Conservation (phyloP, 345 rosid species). For the Corchorus olitorius region DNA sequence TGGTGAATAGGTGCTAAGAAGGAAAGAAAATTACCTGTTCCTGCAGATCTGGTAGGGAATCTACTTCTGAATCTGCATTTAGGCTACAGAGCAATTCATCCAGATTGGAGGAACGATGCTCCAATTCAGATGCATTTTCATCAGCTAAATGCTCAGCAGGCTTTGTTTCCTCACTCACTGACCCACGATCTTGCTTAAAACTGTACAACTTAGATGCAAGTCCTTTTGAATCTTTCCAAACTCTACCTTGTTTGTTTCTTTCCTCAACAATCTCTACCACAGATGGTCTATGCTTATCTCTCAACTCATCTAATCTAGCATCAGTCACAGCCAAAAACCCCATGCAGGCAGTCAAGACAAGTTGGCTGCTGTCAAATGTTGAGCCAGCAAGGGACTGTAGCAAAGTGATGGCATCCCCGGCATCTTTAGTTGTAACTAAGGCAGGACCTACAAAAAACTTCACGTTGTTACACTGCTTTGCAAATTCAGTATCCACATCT, state of each 20-base stretch:
- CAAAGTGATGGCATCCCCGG: conserved; percentile 89
- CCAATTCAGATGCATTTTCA: conserved; percentile 29
- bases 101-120: conserved; percentile 33
- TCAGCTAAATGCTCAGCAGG: conserved; percentile 33
- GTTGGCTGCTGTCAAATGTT: conserved; percentile 97
- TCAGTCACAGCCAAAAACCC: conserved; percentile 78
- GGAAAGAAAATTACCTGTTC: conserved; percentile 60
- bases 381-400: conserved; percentile 88
- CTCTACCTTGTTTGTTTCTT: conserved; percentile 56
- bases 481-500: conserved; percentile 18
- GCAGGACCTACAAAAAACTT: conserved; percentile 69
- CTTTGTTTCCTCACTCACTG: conserved; percentile 42
- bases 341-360: conserved; percentile 88
- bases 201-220: conserved; percentile 81
- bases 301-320: conserved; percentile 67
- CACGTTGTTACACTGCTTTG: conserved; percentile 15
- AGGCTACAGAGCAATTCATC: conserved; percentile 46
- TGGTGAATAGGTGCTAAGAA: conserved; percentile 7
- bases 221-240: conserved; percentile 85
- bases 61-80: conserved; percentile 46
- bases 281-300: conserved; percentile 75
- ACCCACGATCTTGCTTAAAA: conserved; percentile 68
- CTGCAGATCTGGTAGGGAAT: conserved; percentile 78
- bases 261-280: conserved; percentile 62
- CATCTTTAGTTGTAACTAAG: conserved; percentile 80